phyloP scores from a whole-genome alignment of 2,329 filamentous ascomycete genomes.

The Fusarium multiceps region DNA sequence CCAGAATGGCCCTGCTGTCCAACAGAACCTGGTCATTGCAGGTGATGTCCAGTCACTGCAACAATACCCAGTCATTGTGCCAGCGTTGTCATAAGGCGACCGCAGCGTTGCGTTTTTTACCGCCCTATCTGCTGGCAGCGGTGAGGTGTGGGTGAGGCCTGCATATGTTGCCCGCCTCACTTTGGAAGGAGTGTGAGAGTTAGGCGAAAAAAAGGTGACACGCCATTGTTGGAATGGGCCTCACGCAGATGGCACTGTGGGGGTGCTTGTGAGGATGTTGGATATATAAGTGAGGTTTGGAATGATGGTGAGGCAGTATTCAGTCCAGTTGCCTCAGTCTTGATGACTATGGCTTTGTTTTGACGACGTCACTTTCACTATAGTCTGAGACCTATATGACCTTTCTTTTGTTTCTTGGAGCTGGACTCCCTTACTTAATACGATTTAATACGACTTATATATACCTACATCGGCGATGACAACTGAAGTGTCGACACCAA shows the following conservation, averaged over 20 bases:
- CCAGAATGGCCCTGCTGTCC: background rate
- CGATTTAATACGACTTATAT: background rate
- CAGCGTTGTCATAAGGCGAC: slow-evolving; percentile 2
- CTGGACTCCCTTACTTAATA: slow-evolving; percentile 17
- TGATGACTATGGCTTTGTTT: no score
- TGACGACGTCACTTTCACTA: background rate
- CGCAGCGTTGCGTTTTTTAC: slow-evolving; percentile 18
- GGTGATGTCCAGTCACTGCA: background rate
- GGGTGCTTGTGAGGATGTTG: background rate
- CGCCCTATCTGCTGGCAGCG: slow-evolving; percentile 16
- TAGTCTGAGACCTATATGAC: background rate
- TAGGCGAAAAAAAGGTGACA: slow-evolving; percentile 24
- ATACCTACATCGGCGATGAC: background rate
- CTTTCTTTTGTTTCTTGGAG: slow-evolving; percentile 12
- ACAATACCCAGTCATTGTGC: slow-evolving; percentile 4
- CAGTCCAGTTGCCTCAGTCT: background rate
- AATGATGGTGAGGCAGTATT: slow-evolving; percentile 6
- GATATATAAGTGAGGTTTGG: slow-evolving; percentile 24
- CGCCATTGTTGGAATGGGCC: slow-evolving; percentile 27
- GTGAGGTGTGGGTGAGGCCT: slow-evolving; percentile 31
- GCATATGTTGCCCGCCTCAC: slow-evolving; percentile 36
- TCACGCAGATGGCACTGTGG: slow-evolving; percentile 5
- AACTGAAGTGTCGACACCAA: no score
- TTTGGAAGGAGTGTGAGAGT: background rate
- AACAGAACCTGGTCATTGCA: background rate